Conservation (phyloP, 495 filamentous ascomycete genomes). For the Aspergillus steynii region DNA sequence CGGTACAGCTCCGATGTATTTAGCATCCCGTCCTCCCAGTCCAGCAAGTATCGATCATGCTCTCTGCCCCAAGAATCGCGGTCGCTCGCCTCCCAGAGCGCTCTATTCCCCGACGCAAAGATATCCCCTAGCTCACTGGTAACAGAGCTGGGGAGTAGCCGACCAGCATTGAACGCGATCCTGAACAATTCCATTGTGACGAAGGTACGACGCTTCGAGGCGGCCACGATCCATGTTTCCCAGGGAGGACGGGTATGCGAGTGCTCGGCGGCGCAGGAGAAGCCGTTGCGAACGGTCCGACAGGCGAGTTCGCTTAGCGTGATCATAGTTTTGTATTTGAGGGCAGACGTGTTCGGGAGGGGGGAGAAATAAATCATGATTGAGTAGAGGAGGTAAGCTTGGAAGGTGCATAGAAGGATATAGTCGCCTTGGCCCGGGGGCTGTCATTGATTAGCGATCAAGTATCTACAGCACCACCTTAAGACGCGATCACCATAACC, state of each 20-base stretch:
- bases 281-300: constrained; percentile 35
- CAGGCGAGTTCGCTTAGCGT: constrained; percentile 50
- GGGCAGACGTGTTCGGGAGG: constrained; percentile 9
- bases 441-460: background rate
- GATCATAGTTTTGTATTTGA: constrained; percentile 39
- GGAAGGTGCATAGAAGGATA: constrained; percentile 41
- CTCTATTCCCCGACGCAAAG: constrained; percentile 32
- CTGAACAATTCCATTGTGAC: constrained; percentile 51
- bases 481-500: too few species aligned
- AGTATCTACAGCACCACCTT: too few species aligned
- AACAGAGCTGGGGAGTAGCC: constrained; percentile 41
- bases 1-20: constrained; percentile 46
- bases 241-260: constrained; percentile 38
- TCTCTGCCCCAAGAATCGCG: constrained; percentile 36
- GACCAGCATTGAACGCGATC: constrained; percentile 41
- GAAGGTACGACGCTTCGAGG: constrained; percentile 47
- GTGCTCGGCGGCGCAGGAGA: constrained; percentile 40
- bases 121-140: constrained; percentile 38
- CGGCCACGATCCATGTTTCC: constrained; percentile 52
- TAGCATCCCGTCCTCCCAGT: constrained; percentile 41
- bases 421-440: constrained; percentile 26
- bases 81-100: constrained; percentile 36
- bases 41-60: constrained; percentile 40
- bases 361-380: constrained; percentile 45
- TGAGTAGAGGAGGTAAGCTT: constrained; percentile 50